These are phyloP conservation scores for Phytopythium kandeliae DNA, from an alignment of 352 stramenopile species.

Conservation along the genomic window DNA sequence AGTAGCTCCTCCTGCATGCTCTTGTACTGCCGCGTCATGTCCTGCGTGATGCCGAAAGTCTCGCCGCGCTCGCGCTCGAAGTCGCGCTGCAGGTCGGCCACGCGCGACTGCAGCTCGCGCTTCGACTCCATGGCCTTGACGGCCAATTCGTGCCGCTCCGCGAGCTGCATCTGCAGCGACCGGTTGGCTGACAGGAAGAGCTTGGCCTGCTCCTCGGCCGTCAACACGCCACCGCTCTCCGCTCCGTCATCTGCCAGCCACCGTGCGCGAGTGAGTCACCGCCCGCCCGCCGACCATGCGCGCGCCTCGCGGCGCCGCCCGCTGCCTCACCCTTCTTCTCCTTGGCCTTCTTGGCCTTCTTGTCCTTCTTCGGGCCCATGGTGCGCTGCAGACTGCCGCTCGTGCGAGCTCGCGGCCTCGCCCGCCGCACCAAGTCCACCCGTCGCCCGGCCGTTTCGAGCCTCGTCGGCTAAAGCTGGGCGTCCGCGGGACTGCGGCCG, in stretches of 20 bases:
- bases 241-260: conserved; percentile 47
- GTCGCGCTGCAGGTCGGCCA: conserved; percentile 77
- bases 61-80: conserved; percentile 85
- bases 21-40: conserved; percentile 97
- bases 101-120: conserved; percentile 73
- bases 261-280: not conserved
- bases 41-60: conserved; percentile 91
- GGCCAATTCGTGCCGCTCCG: conserved; percentile 81
- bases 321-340: conserved; percentile 55
- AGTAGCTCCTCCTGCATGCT: conserved; percentile 93
- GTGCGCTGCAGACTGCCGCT: not conserved
- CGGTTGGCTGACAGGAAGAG: conserved; percentile 79
- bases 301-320: no score
- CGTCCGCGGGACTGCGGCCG: no score
- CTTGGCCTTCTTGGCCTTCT: conserved; percentile 69
- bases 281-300: no score
- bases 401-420: no score
- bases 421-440: not conserved
- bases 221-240: conserved; percentile 68
- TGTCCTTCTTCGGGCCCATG: conserved; percentile 74
- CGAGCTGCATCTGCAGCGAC: conserved; percentile 87
- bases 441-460: not conserved
- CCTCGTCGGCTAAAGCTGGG: not conserved
- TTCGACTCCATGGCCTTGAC: conserved; percentile 88
- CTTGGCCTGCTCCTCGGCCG: conserved; percentile 79